Conservation (phyloP, 306 rosid genomes). For the Medicago truncatula region DNA sequence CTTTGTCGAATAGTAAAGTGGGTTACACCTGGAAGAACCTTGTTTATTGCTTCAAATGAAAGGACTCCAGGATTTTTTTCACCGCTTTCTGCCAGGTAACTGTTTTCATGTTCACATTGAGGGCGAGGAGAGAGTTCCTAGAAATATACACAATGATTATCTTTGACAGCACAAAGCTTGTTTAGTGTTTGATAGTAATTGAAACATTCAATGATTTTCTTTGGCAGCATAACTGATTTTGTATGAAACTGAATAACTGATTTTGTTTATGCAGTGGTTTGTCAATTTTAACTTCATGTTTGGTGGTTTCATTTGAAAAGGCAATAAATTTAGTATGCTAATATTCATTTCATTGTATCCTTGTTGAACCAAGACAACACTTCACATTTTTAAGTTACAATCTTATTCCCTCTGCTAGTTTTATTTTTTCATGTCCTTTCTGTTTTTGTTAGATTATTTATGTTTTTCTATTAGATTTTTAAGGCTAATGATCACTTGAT, state of each 20-base stretch:
- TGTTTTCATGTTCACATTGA: slow-evolving; percentile 20
- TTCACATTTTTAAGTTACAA: neutral
- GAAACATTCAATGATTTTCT: neutral
- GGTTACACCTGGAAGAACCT: slow-evolving; percentile 86
- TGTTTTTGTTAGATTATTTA: slow-evolving; percentile 11
- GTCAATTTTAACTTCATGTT: too few relatives aligned
- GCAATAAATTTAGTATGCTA: slow-evolving; percentile 15
- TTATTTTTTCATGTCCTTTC: slow-evolving; percentile 2
- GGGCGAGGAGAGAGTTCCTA: neutral
- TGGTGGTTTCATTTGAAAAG: too few relatives aligned
- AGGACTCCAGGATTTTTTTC: slow-evolving; percentile 88
- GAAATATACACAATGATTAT: neutral
- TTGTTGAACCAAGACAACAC: neutral
- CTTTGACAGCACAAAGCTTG: slow-evolving; percentile 13
- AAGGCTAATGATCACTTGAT: slow-evolving; percentile 18
- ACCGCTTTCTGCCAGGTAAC: slow-evolving; percentile 81
- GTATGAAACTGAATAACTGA: neutral
- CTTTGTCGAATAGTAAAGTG: slow-evolving; percentile 76
- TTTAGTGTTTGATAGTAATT: slow-evolving; percentile 1
- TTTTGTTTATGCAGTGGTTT: neutral
- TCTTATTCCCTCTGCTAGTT: neutral
- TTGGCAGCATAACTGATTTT: neutral
- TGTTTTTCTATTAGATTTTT: slow-evolving; percentile 13
- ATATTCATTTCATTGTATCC: slow-evolving; percentile 17
- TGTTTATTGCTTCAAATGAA: slow-evolving; percentile 95